Base-by-base conservation (phyloP, 1,284 basidiomycete species). In the Ceratobasidium sp. region DNA sequence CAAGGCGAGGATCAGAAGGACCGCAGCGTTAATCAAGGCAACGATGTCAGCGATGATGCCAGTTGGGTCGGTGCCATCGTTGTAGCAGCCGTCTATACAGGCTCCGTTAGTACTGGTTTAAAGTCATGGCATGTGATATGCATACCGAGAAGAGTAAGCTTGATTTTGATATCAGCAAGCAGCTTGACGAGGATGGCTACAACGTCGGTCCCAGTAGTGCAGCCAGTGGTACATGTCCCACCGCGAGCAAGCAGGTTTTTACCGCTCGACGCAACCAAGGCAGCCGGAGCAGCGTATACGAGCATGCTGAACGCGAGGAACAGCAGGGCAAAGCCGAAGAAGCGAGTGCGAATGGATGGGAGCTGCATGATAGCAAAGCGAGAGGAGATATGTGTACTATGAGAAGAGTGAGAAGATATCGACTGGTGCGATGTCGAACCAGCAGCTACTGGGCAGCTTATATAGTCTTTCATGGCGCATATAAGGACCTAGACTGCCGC, bases 1-100 rank as follows among this genome's bases (percentile, higher is more conserved):
- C 51, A 77, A 42, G 18, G 23, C 49, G 13, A 44, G 18, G 26
- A 77, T 77, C 20, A 68, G 40, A 10, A 20, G 53, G 18, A 46
- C 75, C 20, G 75, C 63, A 15, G 64, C 64, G n/a, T 67, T 77
- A 64, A 77, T 77, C 4, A 77, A 28, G 39, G 55, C 64, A 23
- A 28, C 75, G 40, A 77, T 77, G 10, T 77, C 75, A 3, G 75
- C 53, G 20, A 77, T 68, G 40, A 77, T 20, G 49, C 63, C 75
- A 33, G 63, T 0, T 3, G 75, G 75, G n/a, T 77, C 64, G n/a
- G 75, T 46, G 15, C 55, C 75, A 18, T 28, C 15, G 64, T 67
- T n/a, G 75, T 77, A 68, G 42, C 64, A 68, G 0, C 53, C 64
- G 12, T n/a, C n/a, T n/a, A n/a, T n/a, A n/a, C n/a, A n/a, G n/a